Conservation (phyloP, 192 early-diverging fungal species). For the Gigaspora rosea region DNA sequence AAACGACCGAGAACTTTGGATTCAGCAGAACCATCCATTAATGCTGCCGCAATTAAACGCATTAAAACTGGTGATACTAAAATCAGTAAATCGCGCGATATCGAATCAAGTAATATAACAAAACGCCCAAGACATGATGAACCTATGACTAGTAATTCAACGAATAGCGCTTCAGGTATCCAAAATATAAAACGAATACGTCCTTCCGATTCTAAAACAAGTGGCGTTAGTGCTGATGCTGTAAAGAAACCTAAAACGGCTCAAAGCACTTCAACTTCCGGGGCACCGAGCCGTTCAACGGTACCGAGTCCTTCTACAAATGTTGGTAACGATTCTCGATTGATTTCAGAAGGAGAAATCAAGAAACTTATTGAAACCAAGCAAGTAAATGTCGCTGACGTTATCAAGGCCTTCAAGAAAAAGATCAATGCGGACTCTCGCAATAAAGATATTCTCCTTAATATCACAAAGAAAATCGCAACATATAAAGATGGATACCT, state of each 20-base stretch:
- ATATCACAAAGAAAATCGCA: not conserved
- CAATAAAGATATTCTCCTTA: not conserved
- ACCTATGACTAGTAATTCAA: no score
- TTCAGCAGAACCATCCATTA: no score
- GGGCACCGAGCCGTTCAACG: not conserved
- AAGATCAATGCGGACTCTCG: not conserved
- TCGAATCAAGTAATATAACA: no score
- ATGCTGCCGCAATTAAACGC: no score
- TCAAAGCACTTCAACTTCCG: not conserved
- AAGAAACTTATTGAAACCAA: not conserved
- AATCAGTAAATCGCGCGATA: no score
- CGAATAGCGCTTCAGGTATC: no score
- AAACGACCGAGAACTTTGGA: no score
- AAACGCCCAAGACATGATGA: no score
- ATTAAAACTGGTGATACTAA: no score
- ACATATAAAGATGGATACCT: not conserved
- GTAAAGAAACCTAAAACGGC: not conserved
- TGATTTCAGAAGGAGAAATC: not conserved
- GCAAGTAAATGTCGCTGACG: not conserved
- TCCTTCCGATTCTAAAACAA: no score
- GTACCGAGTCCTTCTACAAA: not conserved
- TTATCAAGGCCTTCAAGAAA: not conserved
- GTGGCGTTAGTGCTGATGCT: not conserved
- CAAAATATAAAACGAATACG: no score
- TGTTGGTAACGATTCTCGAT: not conserved